Percentiles rank a stretch among this genome's conserved stretches.
phyloP scores from a whole-genome alignment of 495 filamentous ascomycete genomes.

The Xylaria acuta region DNA sequence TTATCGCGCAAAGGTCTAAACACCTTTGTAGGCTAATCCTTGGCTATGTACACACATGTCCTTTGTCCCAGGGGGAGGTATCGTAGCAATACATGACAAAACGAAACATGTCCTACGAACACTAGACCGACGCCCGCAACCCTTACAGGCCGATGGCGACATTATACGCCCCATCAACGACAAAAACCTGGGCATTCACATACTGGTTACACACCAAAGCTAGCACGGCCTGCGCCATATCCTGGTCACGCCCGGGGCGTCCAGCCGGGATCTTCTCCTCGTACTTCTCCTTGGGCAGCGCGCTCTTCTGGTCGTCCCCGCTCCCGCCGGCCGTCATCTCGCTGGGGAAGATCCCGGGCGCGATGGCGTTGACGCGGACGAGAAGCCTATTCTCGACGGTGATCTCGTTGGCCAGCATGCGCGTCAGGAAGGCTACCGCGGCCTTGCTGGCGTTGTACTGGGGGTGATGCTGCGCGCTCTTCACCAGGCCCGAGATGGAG shows the following conservation, averaged over 20 bases:
- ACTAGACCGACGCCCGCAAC: not conserved
- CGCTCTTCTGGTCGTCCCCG: conserved; percentile 67
- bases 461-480: conserved; percentile 74
- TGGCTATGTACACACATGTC: too few species aligned
- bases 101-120: not conserved
- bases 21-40: too few species aligned
- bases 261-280: conserved; percentile 62
- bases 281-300: conserved; percentile 66
- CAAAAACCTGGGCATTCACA: conserved; percentile 70
- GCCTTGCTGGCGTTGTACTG: conserved; percentile 79
- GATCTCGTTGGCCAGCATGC: conserved; percentile 74
- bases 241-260: conserved; percentile 71
- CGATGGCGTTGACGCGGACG: conserved; percentile 74
- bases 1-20: too few species aligned
- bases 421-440: conserved; percentile 73
- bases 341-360: conserved; percentile 76
- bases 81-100: not conserved
- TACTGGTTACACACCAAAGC: conserved; percentile 72
- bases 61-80: too few species aligned
- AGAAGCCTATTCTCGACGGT: conserved; percentile 72
- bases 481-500: conserved; percentile 74
- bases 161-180: conserved; percentile 67
- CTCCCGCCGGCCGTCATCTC: conserved; percentile 66
- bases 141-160: conserved; percentile 33
- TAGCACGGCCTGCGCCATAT: conserved; percentile 74